These are phyloP conservation scores for Dryas integrifolia DNA, from an alignment of 331 rosid species.

Conservation along the genomic window DNA sequence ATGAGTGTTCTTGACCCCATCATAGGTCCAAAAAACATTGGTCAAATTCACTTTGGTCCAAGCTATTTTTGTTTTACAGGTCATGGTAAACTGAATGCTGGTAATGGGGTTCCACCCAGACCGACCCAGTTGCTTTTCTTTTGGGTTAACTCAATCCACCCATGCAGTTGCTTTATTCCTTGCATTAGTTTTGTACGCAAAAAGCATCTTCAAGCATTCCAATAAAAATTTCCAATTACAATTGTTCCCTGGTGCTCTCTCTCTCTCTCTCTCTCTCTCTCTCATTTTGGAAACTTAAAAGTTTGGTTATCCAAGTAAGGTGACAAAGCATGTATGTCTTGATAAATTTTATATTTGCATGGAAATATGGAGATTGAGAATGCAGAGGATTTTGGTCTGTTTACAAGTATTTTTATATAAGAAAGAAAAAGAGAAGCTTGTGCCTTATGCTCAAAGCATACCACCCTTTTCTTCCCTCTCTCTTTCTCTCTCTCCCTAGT, in stretches of 20 bases:
- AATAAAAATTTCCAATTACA: constrained; percentile 45
- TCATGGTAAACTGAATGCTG: constrained; percentile 4
- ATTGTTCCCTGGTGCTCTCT: constrained; percentile 25
- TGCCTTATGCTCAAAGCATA: constrained; percentile 63
- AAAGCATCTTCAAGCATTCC: constrained; percentile 47
- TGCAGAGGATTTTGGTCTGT: constrained; percentile 14
- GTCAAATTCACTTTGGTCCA: constrained; percentile 22
- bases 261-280: constrained; percentile 13
- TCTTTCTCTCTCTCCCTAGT: constrained; percentile 13
- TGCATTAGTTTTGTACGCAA: constrained; percentile 32
- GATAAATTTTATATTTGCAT: constrained; percentile 45
- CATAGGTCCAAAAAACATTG: constrained; percentile 17
- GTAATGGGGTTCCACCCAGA: not conserved
- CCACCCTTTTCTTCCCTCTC: constrained; percentile 26
- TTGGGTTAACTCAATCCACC: constrained; percentile 9
- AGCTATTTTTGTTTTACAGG: not conserved
- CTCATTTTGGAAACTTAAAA: constrained; percentile 13
- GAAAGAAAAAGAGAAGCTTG: constrained; percentile 41
- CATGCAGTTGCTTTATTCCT: constrained; percentile 10
- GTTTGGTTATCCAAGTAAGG: constrained; percentile 40
- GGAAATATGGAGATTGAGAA: constrained; percentile 42
- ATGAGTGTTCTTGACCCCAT: not conserved
- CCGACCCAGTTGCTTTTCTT: not conserved
- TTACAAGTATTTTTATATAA: constrained; percentile 23
- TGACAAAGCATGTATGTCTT: constrained; percentile 36